Conservation (phyloP, 306 rosid genomes). For the Dryas drummondii region DNA sequence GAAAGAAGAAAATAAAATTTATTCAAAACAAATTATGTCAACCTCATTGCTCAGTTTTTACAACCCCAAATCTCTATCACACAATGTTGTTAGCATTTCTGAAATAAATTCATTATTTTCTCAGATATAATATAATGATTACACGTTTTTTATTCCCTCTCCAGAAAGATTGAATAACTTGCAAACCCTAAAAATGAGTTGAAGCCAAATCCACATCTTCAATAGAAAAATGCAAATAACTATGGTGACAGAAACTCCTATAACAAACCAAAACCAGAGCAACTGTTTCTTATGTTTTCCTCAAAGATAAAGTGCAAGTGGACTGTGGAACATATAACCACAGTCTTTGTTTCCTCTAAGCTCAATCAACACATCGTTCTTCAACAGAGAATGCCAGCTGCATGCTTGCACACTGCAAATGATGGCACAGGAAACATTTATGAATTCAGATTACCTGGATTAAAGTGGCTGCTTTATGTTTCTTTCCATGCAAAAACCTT, state of each 20-base stretch:
- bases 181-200: not conserved
- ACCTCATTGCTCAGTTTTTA: not conserved
- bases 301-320: not conserved
- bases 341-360: not conserved
- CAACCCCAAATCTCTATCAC: not conserved
- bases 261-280: not conserved
- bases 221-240: not conserved
- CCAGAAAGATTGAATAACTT: too few relatives aligned
- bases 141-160: too few relatives aligned
- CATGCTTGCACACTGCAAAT: constrained; percentile 14
- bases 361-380: not conserved
- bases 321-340: not conserved
- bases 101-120: not conserved
- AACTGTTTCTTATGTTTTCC: not conserved
- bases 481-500: constrained; percentile 56
- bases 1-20: too few relatives aligned
- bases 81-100: not conserved
- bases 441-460: constrained; percentile 65
- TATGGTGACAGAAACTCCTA: not conserved
- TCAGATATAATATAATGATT: not conserved
- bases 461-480: constrained; percentile 72
- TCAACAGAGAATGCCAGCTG: not conserved
- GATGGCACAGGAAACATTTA: constrained; percentile 8
- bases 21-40: too few relatives aligned
- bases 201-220: not conserved